Evolutionary conservation across 345 rosid species (phyloP).

Genomic region (Garcia nutans): DNA sequence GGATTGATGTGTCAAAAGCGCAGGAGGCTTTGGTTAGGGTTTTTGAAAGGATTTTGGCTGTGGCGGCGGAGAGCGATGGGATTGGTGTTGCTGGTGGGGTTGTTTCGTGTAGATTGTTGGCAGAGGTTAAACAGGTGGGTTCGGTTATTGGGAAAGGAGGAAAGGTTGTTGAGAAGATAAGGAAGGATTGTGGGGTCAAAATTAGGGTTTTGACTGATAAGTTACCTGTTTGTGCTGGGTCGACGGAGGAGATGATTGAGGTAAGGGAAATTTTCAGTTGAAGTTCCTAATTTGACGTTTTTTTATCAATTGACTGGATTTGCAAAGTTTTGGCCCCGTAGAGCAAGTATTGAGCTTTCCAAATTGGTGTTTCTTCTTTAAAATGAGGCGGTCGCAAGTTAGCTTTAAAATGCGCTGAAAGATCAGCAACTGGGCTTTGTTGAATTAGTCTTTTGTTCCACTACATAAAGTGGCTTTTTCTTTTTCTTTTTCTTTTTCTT

Average conservation of each 20-base stretch:
- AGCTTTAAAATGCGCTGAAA: neutral
- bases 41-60: slow-evolving; percentile 68
- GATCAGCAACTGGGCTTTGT: neutral
- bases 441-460: neutral
- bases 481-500: neutral
- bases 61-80: slow-evolving; percentile 49
- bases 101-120: slow-evolving; percentile 71
- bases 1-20: slow-evolving; percentile 60
- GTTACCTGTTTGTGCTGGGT: slow-evolving; percentile 61
- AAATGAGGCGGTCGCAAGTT: neutral
- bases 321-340: too few species aligned
- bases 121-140: slow-evolving; percentile 67
- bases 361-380: too few species aligned
- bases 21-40: slow-evolving; percentile 80
- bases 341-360: neutral
- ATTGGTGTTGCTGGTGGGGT: slow-evolving; percentile 31
- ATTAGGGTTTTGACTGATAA: slow-evolving; percentile 64
- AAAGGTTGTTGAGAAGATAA: slow-evolving; percentile 70
- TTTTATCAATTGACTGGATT: too few species aligned
- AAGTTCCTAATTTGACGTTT: neutral
- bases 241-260: slow-evolving; percentile 80
- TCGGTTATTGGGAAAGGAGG: slow-evolving; percentile 89
- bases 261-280: slow-evolving; percentile 28
- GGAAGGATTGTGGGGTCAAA: slow-evolving; percentile 69
- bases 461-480: neutral